Evolutionary conservation across 768 basidiomycete species (phyloP).

Genomic region (Strobilomyces confusus): DNA sequence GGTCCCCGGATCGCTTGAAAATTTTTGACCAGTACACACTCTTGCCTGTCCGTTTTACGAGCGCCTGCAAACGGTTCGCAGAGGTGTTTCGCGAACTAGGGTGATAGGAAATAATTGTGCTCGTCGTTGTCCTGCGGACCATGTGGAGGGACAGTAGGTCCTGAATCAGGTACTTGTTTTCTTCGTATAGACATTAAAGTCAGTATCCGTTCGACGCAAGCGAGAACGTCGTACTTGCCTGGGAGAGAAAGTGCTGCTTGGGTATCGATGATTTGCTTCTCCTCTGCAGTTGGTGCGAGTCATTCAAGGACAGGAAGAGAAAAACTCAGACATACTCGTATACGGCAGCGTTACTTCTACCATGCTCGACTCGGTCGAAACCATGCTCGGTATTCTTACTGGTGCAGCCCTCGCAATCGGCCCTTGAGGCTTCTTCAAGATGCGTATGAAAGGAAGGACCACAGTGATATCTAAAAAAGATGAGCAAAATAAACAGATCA

Average conservation of each 20-base stretch:
- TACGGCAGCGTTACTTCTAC: slow-evolving; percentile 6
- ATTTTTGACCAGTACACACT: slow-evolving; percentile 36
- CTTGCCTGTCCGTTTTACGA: slow-evolving; percentile 26
- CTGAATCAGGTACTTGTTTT: slow-evolving; percentile 21
- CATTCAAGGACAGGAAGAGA: background rate
- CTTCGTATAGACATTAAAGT: slow-evolving; percentile 4
- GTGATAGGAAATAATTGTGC: slow-evolving; percentile 36
- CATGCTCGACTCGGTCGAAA: background rate
- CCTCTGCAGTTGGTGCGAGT: slow-evolving; percentile 6
- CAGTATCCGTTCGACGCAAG: background rate
- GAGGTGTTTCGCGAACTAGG: slow-evolving; percentile 21
- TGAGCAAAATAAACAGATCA: background rate
- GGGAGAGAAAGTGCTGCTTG: slow-evolving; percentile 29
- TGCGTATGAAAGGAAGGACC: slow-evolving; percentile 39
- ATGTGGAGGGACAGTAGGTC: slow-evolving; percentile 39
- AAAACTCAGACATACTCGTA: slow-evolving; percentile 3
- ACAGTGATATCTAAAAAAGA: slow-evolving; percentile 41
- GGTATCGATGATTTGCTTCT: slow-evolving; percentile 26
- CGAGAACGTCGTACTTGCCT: slow-evolving; percentile 2
- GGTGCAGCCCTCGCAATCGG: slow-evolving; percentile 18
- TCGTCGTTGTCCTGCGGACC: slow-evolving; percentile 31
- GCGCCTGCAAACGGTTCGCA: slow-evolving; percentile 22
- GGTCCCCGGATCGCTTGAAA: slow-evolving; percentile 27
- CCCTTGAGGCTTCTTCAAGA: slow-evolving; percentile 29
- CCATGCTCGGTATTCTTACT: slow-evolving; percentile 16